phyloP scores from a whole-genome alignment of 208 protist species.

The Leishmania major region DNA sequence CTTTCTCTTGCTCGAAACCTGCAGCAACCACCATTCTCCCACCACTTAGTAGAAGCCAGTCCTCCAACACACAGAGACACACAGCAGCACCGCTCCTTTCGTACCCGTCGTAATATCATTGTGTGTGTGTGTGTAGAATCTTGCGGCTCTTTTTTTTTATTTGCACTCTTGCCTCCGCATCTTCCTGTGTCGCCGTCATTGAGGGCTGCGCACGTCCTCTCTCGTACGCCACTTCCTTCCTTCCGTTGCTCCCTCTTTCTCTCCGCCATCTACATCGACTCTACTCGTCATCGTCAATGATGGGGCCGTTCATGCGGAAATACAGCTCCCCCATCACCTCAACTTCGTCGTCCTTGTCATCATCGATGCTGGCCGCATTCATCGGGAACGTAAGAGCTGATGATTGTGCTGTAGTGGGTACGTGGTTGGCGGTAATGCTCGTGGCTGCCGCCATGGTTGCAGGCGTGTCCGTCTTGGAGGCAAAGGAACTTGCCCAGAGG shows the following conservation, averaged over 20 bases:
- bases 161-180: background rate
- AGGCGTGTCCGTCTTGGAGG: slow-evolving; percentile 20
- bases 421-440: background rate
- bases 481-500: slow-evolving; percentile 30
- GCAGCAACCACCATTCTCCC: background rate
- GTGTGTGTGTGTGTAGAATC: background rate
- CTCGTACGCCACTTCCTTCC: background rate
- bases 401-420: slow-evolving; percentile 4
- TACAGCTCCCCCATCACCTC: slow-evolving; percentile 82
- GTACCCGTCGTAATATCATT: background rate
- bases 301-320: slow-evolving; percentile 80
- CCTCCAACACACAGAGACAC: background rate
- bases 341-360: slow-evolving; percentile 88
- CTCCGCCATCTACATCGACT: background rate
- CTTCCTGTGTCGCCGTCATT: background rate
- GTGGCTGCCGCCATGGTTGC: slow-evolving; percentile 12
- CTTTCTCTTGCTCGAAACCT: background rate
- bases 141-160: too few relatives aligned
- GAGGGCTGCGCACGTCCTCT: background rate
- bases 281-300: slow-evolving; percentile 83
- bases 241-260: background rate
- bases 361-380: slow-evolving; percentile 30
- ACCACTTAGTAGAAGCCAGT: background rate
- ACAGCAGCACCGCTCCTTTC: background rate
- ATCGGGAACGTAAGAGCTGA: slow-evolving; percentile 23